Base-by-base conservation (phyloP, 768 basidiomycete genomes). In the Lactifluus volemus region DNA sequence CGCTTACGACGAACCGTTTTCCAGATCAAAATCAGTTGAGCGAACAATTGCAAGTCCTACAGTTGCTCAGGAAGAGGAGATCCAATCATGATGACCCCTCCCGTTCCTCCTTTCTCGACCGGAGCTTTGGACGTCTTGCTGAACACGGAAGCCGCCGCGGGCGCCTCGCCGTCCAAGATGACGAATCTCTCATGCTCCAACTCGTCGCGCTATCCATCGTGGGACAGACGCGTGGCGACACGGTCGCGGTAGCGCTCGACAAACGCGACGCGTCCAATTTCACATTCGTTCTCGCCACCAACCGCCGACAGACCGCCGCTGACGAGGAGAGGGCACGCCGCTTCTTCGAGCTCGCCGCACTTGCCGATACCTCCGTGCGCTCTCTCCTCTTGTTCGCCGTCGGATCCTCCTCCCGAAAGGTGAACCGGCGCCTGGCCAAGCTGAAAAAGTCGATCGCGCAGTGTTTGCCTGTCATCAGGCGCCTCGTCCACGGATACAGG, bases 11-110 rank as follows among this genome's bases (percentile, higher is more conserved):
- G 34, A 36, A 21, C 2, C 25, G 25, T 17, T 21, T 21, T 29
- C n/a, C 36, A 62, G 61, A 53, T 10, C 61, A 62, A n/a, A 62
- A 62, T 17, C 61, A 62, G 21, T 58, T 62, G 32, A 62, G 61
- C 21, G 61, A 49, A 45, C 61, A 63, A 49, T 38, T 63, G 39
- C 56, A 63, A 32, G 25, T 58, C 21, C 52, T 63, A 12, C 52
- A 58, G 36, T 57, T 63, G 14, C 47, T 63, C 32, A 58, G 47
- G 15, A 44, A 30, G 34, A 63, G 44, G 41, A 39, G 50, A 7
- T 19, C 38, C 44, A 52, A 53, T 10, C 25, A 25, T 25, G 25
- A 25, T 2, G 45, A 12, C 19, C 5, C 38, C 1, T 52, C 29
- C 4, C 34, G 9, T 0, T 38, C 30, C n/a, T 53, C 38, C 9